Base-by-base conservation (phyloP, 805 yeast genomes). In the Torulaspora maleeae region DNA sequence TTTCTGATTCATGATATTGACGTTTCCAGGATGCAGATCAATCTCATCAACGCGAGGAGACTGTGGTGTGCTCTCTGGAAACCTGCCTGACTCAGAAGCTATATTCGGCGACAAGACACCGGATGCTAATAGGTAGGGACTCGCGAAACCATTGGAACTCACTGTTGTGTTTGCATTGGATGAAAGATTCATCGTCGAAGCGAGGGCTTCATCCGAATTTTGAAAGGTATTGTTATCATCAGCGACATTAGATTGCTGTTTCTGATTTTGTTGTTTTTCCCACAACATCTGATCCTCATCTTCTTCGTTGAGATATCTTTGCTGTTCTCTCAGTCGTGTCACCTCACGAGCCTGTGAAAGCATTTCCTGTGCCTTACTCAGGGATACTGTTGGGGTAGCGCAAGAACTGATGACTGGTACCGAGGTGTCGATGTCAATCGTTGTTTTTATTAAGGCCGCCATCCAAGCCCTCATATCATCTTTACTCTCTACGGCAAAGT, bases 391-490 rank as follows among this genome's bases (percentile, higher is more conserved):
- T n/a, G 99, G 98, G 0, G 97, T 88, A 10, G 85, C 83, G 64
- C 95, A 91, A 12, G 96, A 85, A 49, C 95, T 84, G 8, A 90
- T 83, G 1, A 88, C 93, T 0, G 99, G 97, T 11, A 86, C 87
- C 1, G 86, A 67, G 46, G 93, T 97, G 67, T 93, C 99, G 45
- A 95, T 75, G 61, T 93, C 99, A 56, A 93, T 95, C 0, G 98
- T 93, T 0, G 98, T 95, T 49, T 90, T 88, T 80, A 90, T 86
- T 49, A 93, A 72, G 0, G 96, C 95, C 43, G 89, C 85, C 80
- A 90, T 81, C 99, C 99, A 93, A 2, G 76, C 77, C 61, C 96
- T 76, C 96, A 91, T 85, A 52, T 91, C 98, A 40, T 88, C 95
- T 46, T 75, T 78, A 0, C 87, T 76, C 40, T 93, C 97, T 36